Percentiles rank a stretch among this genome's conserved stretches.
phyloP scores from a whole-genome alignment of 805 yeast species.

The Candida boleticola region DNA sequence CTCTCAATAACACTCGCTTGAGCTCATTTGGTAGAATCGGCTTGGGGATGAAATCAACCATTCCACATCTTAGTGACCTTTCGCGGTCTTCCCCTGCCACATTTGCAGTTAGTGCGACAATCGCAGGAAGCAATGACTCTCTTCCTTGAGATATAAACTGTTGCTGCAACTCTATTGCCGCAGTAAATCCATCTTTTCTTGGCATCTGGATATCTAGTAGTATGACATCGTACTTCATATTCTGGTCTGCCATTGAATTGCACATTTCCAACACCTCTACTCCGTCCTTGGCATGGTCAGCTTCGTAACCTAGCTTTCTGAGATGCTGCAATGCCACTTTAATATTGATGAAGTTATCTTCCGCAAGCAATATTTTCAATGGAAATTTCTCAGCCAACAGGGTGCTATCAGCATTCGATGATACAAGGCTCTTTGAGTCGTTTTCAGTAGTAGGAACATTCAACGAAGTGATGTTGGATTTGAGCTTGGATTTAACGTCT shows the following conservation, averaged over 20 bases:
- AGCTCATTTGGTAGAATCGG: slow-evolving; percentile 50
- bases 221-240: slow-evolving; percentile 45
- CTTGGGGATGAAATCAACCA: slow-evolving; percentile 52
- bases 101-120: slow-evolving; percentile 51
- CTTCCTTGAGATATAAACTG: slow-evolving; percentile 22
- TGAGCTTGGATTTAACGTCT: slow-evolving; percentile 1
- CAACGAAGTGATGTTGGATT: not conserved
- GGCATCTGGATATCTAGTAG: slow-evolving; percentile 60
- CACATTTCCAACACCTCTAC: slow-evolving; percentile 41
- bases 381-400: slow-evolving; percentile 26
- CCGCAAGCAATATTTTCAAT: slow-evolving; percentile 50
- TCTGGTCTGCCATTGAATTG: slow-evolving; percentile 21
- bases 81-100: slow-evolving; percentile 54
- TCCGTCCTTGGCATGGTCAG: slow-evolving; percentile 54
- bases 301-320: slow-evolving; percentile 47
- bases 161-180: slow-evolving; percentile 38
- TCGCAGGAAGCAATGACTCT: slow-evolving; percentile 27
- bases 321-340: slow-evolving; percentile 50
- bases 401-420: not conserved
- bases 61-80: slow-evolving; percentile 47
- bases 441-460: slow-evolving; percentile 6
- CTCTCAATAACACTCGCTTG: slow-evolving; percentile 28
- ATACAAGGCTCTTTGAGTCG: slow-evolving; percentile 2
- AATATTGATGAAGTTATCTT: slow-evolving; percentile 51
- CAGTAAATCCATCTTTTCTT: slow-evolving; percentile 54